These are phyloP conservation scores for Lyophyllum semitale DNA, from an alignment of 768 basidiomycete genomes.

Conservation along the genomic window DNA sequence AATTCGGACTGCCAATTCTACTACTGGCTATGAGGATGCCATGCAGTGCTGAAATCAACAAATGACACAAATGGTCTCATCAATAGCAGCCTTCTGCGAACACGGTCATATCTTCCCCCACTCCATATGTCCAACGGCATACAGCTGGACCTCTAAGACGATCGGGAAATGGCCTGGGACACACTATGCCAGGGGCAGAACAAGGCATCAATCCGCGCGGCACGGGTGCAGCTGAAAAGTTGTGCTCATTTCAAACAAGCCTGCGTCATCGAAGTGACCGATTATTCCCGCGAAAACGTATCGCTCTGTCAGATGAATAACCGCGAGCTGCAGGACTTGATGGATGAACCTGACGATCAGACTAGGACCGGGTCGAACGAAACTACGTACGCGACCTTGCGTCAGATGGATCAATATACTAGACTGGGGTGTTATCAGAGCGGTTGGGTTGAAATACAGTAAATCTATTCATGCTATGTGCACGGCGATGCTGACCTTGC, in stretches of 20 bases:
- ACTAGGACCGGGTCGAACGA: neutral
- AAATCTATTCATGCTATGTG: slow-evolving; percentile 21
- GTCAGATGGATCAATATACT: slow-evolving; percentile 68
- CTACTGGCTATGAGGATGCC: too few relatives aligned
- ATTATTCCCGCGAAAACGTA: slow-evolving; percentile 53
- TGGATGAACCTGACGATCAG: slow-evolving; percentile 28
- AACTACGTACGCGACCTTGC: slow-evolving; percentile 23
- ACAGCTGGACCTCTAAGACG: neutral
- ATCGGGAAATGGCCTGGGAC: slow-evolving; percentile 17
- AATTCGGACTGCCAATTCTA: too few relatives aligned
- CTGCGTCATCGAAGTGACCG: slow-evolving; percentile 60
- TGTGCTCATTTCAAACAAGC: slow-evolving; percentile 56
- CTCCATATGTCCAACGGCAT: neutral
- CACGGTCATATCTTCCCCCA: neutral
- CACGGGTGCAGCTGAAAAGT: slow-evolving; percentile 37
- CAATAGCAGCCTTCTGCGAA: neutral
- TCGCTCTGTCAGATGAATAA: slow-evolving; percentile 51
- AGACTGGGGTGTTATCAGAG: slow-evolving; percentile 66
- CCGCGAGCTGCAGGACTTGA: slow-evolving; percentile 46
- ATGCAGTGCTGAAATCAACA: neutral
- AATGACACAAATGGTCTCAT: neutral
- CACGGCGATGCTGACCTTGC: neutral
- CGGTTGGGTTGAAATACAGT: slow-evolving; percentile 61
- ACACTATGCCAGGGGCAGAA: slow-evolving; percentile 68
- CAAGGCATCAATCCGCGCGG: slow-evolving; percentile 64